Evolutionary conservation across 2,329 filamentous ascomycete genomes (phyloP).

Genomic region (Lachnellula suecica): DNA sequence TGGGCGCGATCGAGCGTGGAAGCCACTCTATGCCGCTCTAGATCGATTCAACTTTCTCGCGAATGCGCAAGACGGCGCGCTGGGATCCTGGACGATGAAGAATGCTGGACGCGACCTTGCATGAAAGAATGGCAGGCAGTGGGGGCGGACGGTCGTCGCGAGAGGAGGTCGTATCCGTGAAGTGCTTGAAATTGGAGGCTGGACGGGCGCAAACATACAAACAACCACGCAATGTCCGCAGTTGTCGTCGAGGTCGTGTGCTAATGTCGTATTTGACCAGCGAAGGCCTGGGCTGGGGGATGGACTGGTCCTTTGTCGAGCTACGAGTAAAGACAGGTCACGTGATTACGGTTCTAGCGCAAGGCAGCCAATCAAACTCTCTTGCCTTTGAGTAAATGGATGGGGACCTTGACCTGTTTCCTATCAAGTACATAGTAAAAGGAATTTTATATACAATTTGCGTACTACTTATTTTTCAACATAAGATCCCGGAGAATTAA

Average conservation of each 20-base stretch:
- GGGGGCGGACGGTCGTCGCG: slow-evolving; percentile 5
- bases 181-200: neutral
- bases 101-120: slow-evolving; percentile 31
- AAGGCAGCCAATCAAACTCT: too few species aligned
- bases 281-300: neutral
- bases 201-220: neutral
- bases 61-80: slow-evolving; percentile 9
- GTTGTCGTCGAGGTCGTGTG: neutral
- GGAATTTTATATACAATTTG: too few species aligned
- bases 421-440: too few species aligned
- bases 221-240: neutral
- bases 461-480: too few species aligned
- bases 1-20: slow-evolving; percentile 26
- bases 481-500: too few species aligned
- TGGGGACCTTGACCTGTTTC: too few species aligned
- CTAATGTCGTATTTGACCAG: neutral
- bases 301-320: too few species aligned
- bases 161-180: neutral
- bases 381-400: too few species aligned
- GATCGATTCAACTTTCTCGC: neutral
- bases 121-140: slow-evolving; percentile 22
- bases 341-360: too few species aligned
- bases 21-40: neutral
- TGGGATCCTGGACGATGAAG: slow-evolving; percentile 20
- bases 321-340: too few species aligned